Conservation (phyloP, 2,329 filamentous ascomycete species). For the Emergomyces africanus region DNA sequence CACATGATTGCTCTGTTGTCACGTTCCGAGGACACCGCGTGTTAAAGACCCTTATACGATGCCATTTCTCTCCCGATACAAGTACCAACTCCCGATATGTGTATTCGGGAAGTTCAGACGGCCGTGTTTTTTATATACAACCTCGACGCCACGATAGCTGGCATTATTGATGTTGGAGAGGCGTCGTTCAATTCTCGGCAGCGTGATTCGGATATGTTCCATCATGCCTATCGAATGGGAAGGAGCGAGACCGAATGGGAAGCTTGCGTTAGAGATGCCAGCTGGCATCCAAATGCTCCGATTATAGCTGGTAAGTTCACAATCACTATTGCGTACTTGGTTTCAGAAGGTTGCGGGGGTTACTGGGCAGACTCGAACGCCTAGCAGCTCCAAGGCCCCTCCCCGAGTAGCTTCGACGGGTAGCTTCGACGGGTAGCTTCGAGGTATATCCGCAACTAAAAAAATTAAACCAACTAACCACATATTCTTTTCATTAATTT, state of each 20-base stretch:
- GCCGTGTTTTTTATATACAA: conserved; percentile 88
- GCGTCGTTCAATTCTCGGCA: conserved; percentile 54
- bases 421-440: too few relatives aligned
- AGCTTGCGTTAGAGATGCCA: conserved; percentile 74
- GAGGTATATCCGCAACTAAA: background rate
- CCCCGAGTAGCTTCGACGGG: too few relatives aligned
- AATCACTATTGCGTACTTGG: background rate
- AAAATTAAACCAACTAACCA: background rate
- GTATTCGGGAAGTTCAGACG: conserved; percentile 82
- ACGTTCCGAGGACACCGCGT: conserved; percentile 88
- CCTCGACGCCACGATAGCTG: conserved; percentile 72
- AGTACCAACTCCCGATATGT: conserved; percentile 87
- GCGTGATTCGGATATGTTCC: conserved; percentile 38
- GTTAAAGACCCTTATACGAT: conserved; percentile 79
- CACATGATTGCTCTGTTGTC: conserved; percentile 79
- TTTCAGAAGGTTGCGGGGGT: background rate
- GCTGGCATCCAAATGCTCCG: conserved; percentile 79
- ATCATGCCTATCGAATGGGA: conserved; percentile 44
- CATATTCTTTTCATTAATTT: conserved; percentile 16
- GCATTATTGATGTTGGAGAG: conserved; percentile 61
- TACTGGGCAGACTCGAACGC: background rate
- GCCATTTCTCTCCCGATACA: conserved; percentile 80
- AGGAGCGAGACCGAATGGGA: conserved; percentile 50
- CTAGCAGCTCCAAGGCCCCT: background rate
- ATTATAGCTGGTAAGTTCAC: conserved; percentile 53